Base-by-base conservation (phyloP, 495 filamentous ascomycete species). In the Pyronema omphalodes region DNA sequence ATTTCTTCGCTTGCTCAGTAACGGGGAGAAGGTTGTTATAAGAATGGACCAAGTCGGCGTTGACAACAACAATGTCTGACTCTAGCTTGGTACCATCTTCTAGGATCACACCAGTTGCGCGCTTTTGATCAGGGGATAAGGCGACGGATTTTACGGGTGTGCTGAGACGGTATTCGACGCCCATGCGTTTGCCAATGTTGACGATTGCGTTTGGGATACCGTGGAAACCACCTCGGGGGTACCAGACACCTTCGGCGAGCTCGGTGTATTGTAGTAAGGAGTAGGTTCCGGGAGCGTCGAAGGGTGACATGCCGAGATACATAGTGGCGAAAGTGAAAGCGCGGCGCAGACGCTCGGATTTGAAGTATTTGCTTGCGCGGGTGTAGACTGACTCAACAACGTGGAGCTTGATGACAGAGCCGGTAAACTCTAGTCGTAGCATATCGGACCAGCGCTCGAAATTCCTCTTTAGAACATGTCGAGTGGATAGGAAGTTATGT, bases 301-400 rank as follows among this genome's bases (percentile, higher is more conserved):
- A 84, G 1, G 81, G 81, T 55, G 69, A 74, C 81, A 85, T 85
- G 0, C 81, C 81, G 72, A 84, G 78, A 59, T 85, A 85, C 81
- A 84, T 85, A 55, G 77, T 82, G 33, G 76, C 79, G 63, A 84
- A 84, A 8, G 80, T 83, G 58, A 83, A 83, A 0, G 78, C 79
- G 11, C 81, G 65, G 44, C 79, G 68, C 62, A 84, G 61, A 54
- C 80, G 68, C 59, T 84, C 80, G 0, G 78, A 79, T 67, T 70
- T 74, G 63, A 84, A 83, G 60, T 82, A 83, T 50, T 68, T 72
- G 12, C 71, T 64, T 14, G 78, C 73, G 15, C 80, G 69, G 9
- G 47, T 50, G 29, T 50, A 50, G 75, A 84, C 8, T 82, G 76
- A 59, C 70, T 79, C 59, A 81, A 74, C 53, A 81, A 76, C 3